Percentiles rank a stretch among this genome's conserved stretches.
These are phyloP conservation scores for Arctostaphylos glauca DNA, from an alignment of 148 eudicot genomes.

Conservation along the genomic window DNA sequence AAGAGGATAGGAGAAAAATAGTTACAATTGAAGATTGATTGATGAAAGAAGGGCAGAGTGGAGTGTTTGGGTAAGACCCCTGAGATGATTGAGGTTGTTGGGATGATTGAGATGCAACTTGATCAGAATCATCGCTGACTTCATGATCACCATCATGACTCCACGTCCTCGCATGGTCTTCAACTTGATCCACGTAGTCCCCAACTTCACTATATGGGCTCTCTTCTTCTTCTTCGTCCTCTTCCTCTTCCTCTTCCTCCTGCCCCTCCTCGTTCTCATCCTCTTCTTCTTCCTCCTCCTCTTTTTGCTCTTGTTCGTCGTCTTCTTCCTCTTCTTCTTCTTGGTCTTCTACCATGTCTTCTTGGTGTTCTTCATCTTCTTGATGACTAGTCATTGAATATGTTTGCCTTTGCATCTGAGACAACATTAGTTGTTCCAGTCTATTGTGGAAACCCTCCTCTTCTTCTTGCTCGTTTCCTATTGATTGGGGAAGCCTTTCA, in stretches of 20 bases:
- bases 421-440: conserved; percentile 6
- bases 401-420: conserved; percentile 14
- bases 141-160: conserved; percentile 34
- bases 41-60: neutral
- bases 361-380: conserved; percentile 2
- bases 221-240: conserved; percentile 6
- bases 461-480: conserved; percentile 7
- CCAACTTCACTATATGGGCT: conserved; percentile 28
- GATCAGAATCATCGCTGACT: conserved; percentile 34
- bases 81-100: conserved; percentile 27
- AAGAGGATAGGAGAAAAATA: neutral
- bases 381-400: neutral
- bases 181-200: conserved; percentile 31
- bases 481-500: conserved; percentile 31
- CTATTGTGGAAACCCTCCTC: conserved; percentile 19
- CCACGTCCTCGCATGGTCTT: conserved; percentile 29
- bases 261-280: neutral
- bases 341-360: neutral
- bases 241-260: neutral
- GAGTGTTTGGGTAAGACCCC: conserved; percentile 21
- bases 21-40: conserved; percentile 13
- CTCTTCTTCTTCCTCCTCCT: conserved; percentile 9
- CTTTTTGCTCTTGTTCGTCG: conserved; percentile 10
- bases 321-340: conserved; percentile 12
- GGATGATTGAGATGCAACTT: conserved; percentile 29